These are phyloP conservation scores for Boletus rubropictus DNA, from an alignment of 768 basidiomycete species.

Conservation along the genomic window DNA sequence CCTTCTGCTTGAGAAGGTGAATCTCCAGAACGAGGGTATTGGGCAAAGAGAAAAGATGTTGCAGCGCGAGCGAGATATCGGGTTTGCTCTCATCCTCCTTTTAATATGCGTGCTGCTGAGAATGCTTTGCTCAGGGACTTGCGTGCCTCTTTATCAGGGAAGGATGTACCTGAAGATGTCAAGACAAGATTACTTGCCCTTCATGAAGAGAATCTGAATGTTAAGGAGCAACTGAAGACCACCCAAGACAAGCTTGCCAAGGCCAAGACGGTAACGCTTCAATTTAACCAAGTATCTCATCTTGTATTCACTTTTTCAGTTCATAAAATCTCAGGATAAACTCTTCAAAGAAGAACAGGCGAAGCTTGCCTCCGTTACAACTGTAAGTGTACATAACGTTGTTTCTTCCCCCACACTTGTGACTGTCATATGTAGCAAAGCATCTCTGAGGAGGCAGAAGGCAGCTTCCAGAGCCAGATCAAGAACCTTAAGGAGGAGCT, in stretches of 20 bases:
- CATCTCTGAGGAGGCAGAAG: conserved; percentile 69
- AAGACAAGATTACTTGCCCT: conserved; percentile 66
- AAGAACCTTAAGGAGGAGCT: conserved; percentile 62
- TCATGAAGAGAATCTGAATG: conserved; percentile 69
- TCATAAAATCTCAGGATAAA: conserved; percentile 90
- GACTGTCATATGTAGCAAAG: conserved; percentile 30
- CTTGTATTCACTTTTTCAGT: conserved; percentile 40
- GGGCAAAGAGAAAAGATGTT: conserved; percentile 82
- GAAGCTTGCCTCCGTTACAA: conserved; percentile 41
- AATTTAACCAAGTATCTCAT: background rate
- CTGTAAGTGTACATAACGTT: conserved; percentile 34
- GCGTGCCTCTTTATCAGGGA: conserved; percentile 69
- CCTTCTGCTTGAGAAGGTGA: conserved; percentile 88
- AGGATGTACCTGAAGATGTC: conserved; percentile 77
- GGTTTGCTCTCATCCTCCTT: conserved; percentile 40
- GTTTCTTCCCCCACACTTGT: conserved; percentile 1
- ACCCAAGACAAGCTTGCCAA: conserved; percentile 72
- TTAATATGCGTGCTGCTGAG: background rate
- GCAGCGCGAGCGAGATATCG: conserved; percentile 79
- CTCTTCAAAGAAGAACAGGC: conserved; percentile 79
- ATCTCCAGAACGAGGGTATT: conserved; percentile 85
- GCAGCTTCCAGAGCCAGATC: conserved; percentile 58
- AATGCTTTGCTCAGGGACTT: conserved; percentile 52
- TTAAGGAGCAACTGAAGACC: conserved; percentile 69
- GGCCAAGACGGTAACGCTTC: conserved; percentile 56